phyloP scores from a whole-genome alignment of 192 early-diverging fungal genomes.

The Backusella mclennaniae region DNA sequence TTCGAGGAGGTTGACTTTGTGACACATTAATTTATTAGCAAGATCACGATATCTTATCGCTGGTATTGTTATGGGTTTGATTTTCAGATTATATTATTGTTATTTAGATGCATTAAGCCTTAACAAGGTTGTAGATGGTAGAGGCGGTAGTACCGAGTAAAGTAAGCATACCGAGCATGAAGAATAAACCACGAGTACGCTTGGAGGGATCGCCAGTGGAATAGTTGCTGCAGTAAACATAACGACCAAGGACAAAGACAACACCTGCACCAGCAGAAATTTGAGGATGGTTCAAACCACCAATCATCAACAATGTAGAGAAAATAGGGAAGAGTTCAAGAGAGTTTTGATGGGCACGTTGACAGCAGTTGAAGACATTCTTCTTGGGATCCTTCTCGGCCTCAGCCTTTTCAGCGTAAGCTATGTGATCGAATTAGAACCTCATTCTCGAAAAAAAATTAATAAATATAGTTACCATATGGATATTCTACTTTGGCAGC shows the following conservation, averaged over 20 bases:
- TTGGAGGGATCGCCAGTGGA: constrained; percentile 60
- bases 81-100: background rate
- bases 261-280: constrained; percentile 53
- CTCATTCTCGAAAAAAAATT: background rate
- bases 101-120: constrained; percentile 3
- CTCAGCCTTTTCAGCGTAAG: constrained; percentile 58
- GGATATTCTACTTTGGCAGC: constrained; percentile 68
- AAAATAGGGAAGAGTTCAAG: constrained; percentile 61
- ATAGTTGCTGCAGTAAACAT: constrained; percentile 56
- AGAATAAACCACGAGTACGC: constrained; percentile 47
- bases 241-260: constrained; percentile 47
- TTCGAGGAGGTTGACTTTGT: background rate
- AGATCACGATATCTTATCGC: background rate
- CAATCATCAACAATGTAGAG: constrained; percentile 48
- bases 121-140: constrained; percentile 41
- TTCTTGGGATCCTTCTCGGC: constrained; percentile 63
- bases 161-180: constrained; percentile 49
- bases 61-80: background rate
- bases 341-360: constrained; percentile 65
- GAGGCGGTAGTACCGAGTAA: constrained; percentile 43
- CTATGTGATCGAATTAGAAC: constrained; percentile 19
- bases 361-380: constrained; percentile 70
- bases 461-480: constrained; percentile 39
- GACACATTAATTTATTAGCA: constrained; percentile 6
- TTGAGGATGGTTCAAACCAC: constrained; percentile 54